Conservation (phyloP, 768 basidiomycete species). For the Auricularia cornea region DNA sequence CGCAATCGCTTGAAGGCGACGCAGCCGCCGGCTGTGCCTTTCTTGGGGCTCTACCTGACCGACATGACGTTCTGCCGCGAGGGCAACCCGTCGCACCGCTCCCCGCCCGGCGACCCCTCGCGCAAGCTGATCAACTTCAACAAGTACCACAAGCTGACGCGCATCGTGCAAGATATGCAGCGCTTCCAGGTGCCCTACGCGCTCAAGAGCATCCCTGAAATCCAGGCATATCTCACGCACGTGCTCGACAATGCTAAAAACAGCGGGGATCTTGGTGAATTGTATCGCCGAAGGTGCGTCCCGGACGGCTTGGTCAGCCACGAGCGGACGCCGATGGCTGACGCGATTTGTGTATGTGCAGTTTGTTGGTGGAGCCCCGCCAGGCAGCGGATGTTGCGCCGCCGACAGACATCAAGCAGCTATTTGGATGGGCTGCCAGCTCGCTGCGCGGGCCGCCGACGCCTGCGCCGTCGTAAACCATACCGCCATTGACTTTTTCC, state of each 20-base stretch:
- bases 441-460: conserved; percentile 3
- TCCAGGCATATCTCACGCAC: conserved; percentile 67
- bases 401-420: conserved; percentile 3
- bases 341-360: conserved; percentile 18
- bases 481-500: not conserved
- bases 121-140: conserved; percentile 91
- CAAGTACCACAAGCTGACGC: conserved; percentile 86
- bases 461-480: not conserved
- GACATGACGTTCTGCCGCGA: conserved; percentile 94
- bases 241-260: conserved; percentile 66
- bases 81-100: conserved; percentile 81
- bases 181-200: conserved; percentile 84
- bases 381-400: conserved; percentile 60
- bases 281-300: conserved; percentile 74
- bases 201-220: conserved; percentile 82
- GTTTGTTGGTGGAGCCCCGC: conserved; percentile 76
- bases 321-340: not conserved
- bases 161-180: conserved; percentile 87
- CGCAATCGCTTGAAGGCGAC: conserved; percentile 79
- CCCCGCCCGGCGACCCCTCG: conserved; percentile 63
- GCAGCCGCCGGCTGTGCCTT: conserved; percentile 89
- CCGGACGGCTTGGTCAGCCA: too few species aligned
- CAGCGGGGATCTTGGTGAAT: conserved; percentile 75
- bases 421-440: conserved; percentile 4
- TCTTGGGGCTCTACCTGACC: conserved; percentile 85